Evolutionary conservation across 1,284 basidiomycete species (phyloP), one percentile per base, ranked within the genome.

Genomic region (Moniliella sp.): DNA sequence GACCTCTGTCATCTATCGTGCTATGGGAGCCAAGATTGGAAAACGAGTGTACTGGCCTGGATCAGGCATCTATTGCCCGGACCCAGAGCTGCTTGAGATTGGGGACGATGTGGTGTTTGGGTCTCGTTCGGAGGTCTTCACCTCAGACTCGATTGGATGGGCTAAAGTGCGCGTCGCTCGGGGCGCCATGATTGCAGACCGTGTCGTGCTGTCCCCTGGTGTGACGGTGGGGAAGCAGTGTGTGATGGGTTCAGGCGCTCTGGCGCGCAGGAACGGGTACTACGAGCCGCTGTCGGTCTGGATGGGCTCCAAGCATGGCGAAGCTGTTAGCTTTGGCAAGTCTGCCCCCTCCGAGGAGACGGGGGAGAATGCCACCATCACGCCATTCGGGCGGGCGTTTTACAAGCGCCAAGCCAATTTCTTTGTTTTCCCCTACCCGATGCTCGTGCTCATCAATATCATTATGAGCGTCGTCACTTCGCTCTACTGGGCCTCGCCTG

Each of bases 1-100:
- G 56, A 49, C 46, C 4, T 59, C 56, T 28, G 54, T 57, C 31
- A 42, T 59, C 28, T 59, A 50, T 42, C 51, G 56, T 34, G 50
- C 52, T 5, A 57, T 59, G 56, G 56, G 56, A 17, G 54, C 56
- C 13, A 46, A 48, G 18, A 50, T 59, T 18, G 56, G 56, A 30
- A 53, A 48, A 36, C 52, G 56, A 9, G 56, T 59, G 31, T 59
- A 59, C 43, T 59, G 56, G 56, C 56, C 56, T 4, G 56, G 56
- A 7, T 55, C 51, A 11, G 56, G 52, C 34, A 56, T 59, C 35
- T 48, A 57, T 39, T 59, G 56, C 33, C 54, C 56, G 14, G 56
- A 59, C 36, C 56, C 56, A 3, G 56, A 59, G 37, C 42, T 59
- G 42, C 40, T 59, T 28, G 56, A 59, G 39, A 48, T 59, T 14